A percentile compares a stretch with the other conserved stretches of the same genome.
Evolutionary conservation across 352 stramenopile genomes (phyloP).

Genomic region (Phytopythium kandeliae): DNA sequence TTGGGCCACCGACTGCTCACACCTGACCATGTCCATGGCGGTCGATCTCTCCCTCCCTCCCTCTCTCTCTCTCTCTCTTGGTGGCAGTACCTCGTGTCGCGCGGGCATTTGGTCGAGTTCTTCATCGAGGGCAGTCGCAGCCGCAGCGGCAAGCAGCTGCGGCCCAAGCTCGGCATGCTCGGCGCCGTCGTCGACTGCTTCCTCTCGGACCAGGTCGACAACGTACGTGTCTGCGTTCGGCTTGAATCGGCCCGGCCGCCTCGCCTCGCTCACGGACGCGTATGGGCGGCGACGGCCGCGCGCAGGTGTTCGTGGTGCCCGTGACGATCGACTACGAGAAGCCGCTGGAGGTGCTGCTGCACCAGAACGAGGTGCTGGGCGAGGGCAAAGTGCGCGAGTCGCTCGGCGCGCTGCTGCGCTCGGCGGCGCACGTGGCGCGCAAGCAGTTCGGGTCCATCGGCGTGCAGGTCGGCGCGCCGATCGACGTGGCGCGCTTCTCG

Average conservation of each 20-base stretch:
- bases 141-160: constrained; percentile 76
- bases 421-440: constrained; percentile 55
- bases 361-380: constrained; percentile 77
- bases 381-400: constrained; percentile 82
- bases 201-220: constrained; percentile 60
- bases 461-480: constrained; percentile 64
- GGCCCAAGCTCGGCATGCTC: constrained; percentile 78
- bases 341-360: constrained; percentile 70
- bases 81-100: constrained; percentile 53
- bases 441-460: constrained; percentile 83
- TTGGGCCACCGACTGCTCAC: too few relatives aligned
- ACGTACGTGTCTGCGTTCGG: constrained; percentile 49
- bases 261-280: too few relatives aligned
- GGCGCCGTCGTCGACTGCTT: constrained; percentile 69
- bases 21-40: too few relatives aligned
- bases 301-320: constrained; percentile 68
- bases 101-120: constrained; percentile 81
- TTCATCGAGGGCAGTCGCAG: constrained; percentile 84
- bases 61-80: too few relatives aligned
- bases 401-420: constrained; percentile 58
- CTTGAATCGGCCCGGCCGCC: too few relatives aligned
- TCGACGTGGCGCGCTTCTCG: constrained; percentile 59
- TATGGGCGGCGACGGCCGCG: too few relatives aligned
- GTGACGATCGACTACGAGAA: constrained; percentile 88
- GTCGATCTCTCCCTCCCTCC: too few relatives aligned